These are phyloP conservation scores for Didymella exigua DNA, from an alignment of 2,329 filamentous ascomycete species.

Conservation along the genomic window DNA sequence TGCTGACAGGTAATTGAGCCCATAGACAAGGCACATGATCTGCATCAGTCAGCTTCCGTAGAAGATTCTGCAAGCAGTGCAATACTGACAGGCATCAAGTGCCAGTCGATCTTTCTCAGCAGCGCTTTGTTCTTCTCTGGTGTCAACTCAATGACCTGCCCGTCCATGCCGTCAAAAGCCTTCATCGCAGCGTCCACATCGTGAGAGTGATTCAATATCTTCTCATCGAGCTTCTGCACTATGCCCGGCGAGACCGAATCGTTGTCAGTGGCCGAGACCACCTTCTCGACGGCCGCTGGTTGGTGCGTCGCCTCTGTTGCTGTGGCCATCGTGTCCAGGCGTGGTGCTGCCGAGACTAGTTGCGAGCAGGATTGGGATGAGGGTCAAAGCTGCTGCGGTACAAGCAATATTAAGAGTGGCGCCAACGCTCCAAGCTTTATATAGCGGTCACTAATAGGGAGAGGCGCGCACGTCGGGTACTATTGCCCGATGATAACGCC, in stretches of 20 bases:
- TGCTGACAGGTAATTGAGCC: slow-evolving; percentile 57
- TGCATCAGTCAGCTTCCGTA: slow-evolving; percentile 19
- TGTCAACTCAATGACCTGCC: slow-evolving; percentile 60
- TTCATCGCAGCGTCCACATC: slow-evolving; percentile 67
- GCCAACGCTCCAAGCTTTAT: slow-evolving; percentile 11
- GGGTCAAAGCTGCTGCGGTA: neutral
- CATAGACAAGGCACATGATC: slow-evolving; percentile 63
- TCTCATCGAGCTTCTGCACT: slow-evolving; percentile 29
- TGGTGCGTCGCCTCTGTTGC: slow-evolving; percentile 2
- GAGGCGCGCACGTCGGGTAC: neutral
- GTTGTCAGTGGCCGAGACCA: slow-evolving; percentile 14
- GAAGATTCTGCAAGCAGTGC: neutral
- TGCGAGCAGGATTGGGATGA: neutral
- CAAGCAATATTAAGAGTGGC: slow-evolving; percentile 8
- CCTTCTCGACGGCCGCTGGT: slow-evolving; percentile 26
- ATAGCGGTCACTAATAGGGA: neutral
- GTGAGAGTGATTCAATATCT: slow-evolving; percentile 55
- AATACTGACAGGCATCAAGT: slow-evolving; percentile 59
- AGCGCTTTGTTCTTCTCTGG: slow-evolving; percentile 64
- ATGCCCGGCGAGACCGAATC: slow-evolving; percentile 14
- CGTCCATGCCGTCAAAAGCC: slow-evolving; percentile 57
- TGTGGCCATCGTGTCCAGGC: slow-evolving; percentile 13
- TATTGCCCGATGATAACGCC: slow-evolving; percentile 13
- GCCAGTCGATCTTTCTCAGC: slow-evolving; percentile 66
- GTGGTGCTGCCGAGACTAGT: neutral